phyloP scores from a whole-genome alignment of 305 asterid genomes.

The Nicotiana rustica region DNA sequence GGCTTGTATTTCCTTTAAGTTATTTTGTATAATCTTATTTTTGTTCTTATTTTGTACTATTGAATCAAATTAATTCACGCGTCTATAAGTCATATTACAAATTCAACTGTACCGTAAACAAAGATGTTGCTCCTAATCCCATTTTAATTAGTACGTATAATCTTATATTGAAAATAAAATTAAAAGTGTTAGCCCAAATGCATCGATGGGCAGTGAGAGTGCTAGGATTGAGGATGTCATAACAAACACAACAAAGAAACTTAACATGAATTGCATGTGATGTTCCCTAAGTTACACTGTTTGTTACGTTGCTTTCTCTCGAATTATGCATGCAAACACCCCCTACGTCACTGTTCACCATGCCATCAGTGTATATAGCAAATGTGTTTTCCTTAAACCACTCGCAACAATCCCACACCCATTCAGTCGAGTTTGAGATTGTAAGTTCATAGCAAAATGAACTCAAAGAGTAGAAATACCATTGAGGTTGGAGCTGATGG shows the following conservation, averaged over 20 bases:
- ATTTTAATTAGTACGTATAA: neutral
- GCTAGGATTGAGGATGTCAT: neutral
- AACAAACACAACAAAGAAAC: neutral
- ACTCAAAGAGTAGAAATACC: slow-evolving; percentile 68
- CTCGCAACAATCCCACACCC: too few relatives aligned
- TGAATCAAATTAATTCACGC: too few relatives aligned
- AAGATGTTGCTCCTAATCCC: neutral
- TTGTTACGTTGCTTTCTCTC: slow-evolving; percentile 18
- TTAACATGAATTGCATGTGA: slow-evolving; percentile 24
- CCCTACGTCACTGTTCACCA: too few relatives aligned
- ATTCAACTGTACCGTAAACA: too few relatives aligned
- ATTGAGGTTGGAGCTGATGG: slow-evolving; percentile 93
- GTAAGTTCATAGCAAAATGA: slow-evolving; percentile 35
- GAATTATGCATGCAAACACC: neutral
- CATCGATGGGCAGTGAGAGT: neutral
- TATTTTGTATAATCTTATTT: too few relatives aligned
- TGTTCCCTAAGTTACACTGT: neutral
- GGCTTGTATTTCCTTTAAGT: too few relatives aligned
- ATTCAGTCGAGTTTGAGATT: neutral
- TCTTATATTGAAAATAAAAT: neutral
- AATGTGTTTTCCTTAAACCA: too few relatives aligned
- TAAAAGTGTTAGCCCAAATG: neutral
- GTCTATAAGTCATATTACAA: too few relatives aligned
- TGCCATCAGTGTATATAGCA: too few relatives aligned
- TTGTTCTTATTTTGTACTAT: too few relatives aligned